A percentile compares a stretch with the other conserved stretches of the same genome.
Evolutionary conservation across 331 rosid genomes (phyloP).

Genomic region (Erythrophleum ivorense): DNA sequence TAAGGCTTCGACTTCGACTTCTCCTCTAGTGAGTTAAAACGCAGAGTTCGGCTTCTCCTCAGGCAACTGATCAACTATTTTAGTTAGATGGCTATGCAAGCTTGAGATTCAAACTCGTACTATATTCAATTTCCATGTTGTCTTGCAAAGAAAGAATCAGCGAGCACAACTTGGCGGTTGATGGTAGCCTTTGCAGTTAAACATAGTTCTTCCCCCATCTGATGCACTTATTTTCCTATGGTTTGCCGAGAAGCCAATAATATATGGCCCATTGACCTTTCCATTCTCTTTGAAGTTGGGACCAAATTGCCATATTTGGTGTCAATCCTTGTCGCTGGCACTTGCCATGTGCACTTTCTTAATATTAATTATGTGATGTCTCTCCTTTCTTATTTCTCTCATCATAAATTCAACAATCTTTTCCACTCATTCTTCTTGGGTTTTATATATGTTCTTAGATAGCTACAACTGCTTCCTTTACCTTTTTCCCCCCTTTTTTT

Average conservation of each 20-base stretch:
- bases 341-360: conserved; percentile 19
- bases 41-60: too few relatives aligned
- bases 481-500: too few relatives aligned
- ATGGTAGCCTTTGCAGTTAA: conserved; percentile 77
- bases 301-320: conserved; percentile 17
- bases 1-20: too few relatives aligned
- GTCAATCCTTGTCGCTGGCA: conserved; percentile 17
- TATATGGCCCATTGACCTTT: background rate
- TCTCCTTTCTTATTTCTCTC: background rate
- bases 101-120: too few relatives aligned
- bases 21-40: too few relatives aligned
- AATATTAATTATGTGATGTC: conserved; percentile 4
- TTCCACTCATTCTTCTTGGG: too few relatives aligned
- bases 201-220: conserved; percentile 4
- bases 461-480: too few relatives aligned
- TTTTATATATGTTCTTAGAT: too few relatives aligned
- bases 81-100: too few relatives aligned
- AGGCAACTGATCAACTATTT: too few relatives aligned
- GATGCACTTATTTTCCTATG: background rate
- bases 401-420: background rate
- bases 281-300: background rate
- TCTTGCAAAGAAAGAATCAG: conserved; percentile 35
- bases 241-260: background rate
- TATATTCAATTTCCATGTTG: too few relatives aligned
- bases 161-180: conserved; percentile 82